A percentile compares a stretch with the other conserved stretches of the same genome.
These are phyloP conservation scores for Phytophthora palmivora DNA, from an alignment of 352 stramenopile species.

Conservation along the genomic window DNA sequence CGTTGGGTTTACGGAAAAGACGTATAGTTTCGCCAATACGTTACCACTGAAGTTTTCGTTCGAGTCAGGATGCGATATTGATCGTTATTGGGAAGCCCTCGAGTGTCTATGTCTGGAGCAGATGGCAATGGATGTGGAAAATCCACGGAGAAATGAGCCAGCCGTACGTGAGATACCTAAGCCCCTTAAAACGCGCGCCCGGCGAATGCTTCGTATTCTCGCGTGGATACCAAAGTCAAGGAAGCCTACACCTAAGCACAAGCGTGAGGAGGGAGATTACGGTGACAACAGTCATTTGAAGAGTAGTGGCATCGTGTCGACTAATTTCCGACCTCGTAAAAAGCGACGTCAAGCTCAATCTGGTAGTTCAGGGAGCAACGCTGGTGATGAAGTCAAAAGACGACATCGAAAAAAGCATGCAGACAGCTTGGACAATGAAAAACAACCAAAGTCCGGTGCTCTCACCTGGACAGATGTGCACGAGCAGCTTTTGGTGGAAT, in stretches of 20 bases:
- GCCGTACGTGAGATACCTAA: slow-evolving; percentile 68
- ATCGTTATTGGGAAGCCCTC: slow-evolving; percentile 80
- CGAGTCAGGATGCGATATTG: slow-evolving; percentile 45
- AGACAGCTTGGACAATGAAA: slow-evolving; percentile 15
- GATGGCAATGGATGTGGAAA: slow-evolving; percentile 81
- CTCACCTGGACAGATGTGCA: slow-evolving; percentile 64
- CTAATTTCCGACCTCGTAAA: slow-evolving; percentile 44
- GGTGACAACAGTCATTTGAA: slow-evolving; percentile 24
- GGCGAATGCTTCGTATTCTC: slow-evolving; percentile 73
- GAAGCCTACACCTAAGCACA: slow-evolving; percentile 48
- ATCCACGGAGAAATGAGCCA: slow-evolving; percentile 58
- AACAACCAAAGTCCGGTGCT: slow-evolving; percentile 14
- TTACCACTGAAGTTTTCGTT: slow-evolving; percentile 71
- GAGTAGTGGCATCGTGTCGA: slow-evolving; percentile 76
- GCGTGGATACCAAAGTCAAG: slow-evolving; percentile 77
- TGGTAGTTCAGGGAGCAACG: slow-evolving; percentile 7
- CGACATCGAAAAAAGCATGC: slow-evolving; percentile 25
- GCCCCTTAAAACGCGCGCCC: slow-evolving; percentile 61
- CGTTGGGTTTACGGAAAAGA: slow-evolving; percentile 70
- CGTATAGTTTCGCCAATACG: slow-evolving; percentile 68
- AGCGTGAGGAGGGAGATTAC: slow-evolving; percentile 14
- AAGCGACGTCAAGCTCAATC: slow-evolving; percentile 31
- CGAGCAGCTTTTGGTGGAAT: slow-evolving; percentile 64
- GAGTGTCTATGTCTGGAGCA: slow-evolving; percentile 83
- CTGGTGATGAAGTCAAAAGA: slow-evolving; percentile 12